Evolutionary conservation across 305 asterid species (phyloP).

Genomic region (Fraxinus xanthoxyloides): DNA sequence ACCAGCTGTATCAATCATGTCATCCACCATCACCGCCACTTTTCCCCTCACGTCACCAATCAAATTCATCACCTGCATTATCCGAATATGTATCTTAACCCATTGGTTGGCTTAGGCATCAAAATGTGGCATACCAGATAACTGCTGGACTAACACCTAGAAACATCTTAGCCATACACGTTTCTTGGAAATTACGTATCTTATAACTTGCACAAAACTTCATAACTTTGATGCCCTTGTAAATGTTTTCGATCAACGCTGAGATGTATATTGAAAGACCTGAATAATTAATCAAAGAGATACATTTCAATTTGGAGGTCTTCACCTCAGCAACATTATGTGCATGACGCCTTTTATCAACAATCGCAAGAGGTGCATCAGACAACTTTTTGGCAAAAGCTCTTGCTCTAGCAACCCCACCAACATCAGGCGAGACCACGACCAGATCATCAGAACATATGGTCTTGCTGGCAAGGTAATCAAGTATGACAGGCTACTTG

Average conservation of each 20-base stretch:
- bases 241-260: slow-evolving; percentile 6
- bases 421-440: slow-evolving; percentile 98
- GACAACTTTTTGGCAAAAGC: slow-evolving; percentile 92
- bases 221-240: slow-evolving; percentile 12
- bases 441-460: slow-evolving; percentile 81
- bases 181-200: slow-evolving; percentile 10
- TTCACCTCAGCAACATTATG: slow-evolving; percentile 94
- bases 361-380: slow-evolving; percentile 94
- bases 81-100: slow-evolving; percentile 19
- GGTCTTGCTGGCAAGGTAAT: slow-evolving; percentile 95
- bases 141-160: slow-evolving; percentile 1
- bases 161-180: background rate
- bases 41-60: slow-evolving; percentile 93
- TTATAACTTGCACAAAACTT: slow-evolving; percentile 3
- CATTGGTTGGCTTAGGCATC: background rate
- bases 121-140: background rate
- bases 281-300: slow-evolving; percentile 19
- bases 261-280: slow-evolving; percentile 9
- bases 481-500: slow-evolving; percentile 89
- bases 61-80: slow-evolving; percentile 87
- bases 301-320: slow-evolving; percentile 22
- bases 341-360: slow-evolving; percentile 91
- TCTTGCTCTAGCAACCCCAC: slow-evolving; percentile 97
- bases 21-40: slow-evolving; percentile 98
- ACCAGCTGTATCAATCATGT: slow-evolving; percentile 99